phyloP scores from a whole-genome alignment of 2,329 filamentous ascomycete genomes.

The Trichoderma pleuroti region DNA sequence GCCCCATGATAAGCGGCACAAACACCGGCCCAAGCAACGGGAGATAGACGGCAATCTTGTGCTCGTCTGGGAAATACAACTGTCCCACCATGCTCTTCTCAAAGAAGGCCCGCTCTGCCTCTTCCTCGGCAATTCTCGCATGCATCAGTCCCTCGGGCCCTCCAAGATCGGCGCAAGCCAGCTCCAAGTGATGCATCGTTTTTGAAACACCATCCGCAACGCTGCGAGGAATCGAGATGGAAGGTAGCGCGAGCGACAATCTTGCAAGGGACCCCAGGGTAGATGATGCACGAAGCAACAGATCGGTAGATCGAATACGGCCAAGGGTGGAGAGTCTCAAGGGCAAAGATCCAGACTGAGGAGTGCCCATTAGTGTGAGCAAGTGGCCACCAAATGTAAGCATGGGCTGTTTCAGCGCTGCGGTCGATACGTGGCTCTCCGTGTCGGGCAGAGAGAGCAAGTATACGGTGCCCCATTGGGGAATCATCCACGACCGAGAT shows the following conservation, averaged over 20 bases:
- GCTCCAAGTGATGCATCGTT: slow-evolving; percentile 72
- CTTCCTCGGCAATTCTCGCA: slow-evolving; percentile 78
- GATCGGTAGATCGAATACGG: slow-evolving; percentile 78
- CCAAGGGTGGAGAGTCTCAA: slow-evolving; percentile 79
- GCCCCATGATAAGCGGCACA: slow-evolving; percentile 80
- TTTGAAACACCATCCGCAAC: slow-evolving; percentile 83
- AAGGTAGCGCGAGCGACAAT: slow-evolving; percentile 76
- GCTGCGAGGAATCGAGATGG: slow-evolving; percentile 83
- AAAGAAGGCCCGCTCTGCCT: slow-evolving; percentile 93
- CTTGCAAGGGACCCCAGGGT: slow-evolving; percentile 91
- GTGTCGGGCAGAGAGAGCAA: slow-evolving; percentile 49
- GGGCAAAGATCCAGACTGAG: slow-evolving; percentile 76
- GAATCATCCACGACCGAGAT: slow-evolving; percentile 78
- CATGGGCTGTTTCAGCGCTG: slow-evolving; percentile 73
- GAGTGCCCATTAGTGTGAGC: slow-evolving; percentile 80
- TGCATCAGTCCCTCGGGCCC: slow-evolving; percentile 67
- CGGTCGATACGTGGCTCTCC: slow-evolving; percentile 53
- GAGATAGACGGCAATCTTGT: slow-evolving; percentile 94
- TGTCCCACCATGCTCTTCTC: slow-evolving; percentile 99
- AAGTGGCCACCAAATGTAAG: slow-evolving; percentile 89
- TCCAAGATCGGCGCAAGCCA: slow-evolving; percentile 70
- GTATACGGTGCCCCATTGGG: slow-evolving; percentile 83
- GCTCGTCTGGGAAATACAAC: slow-evolving; percentile 97
- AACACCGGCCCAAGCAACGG: slow-evolving; percentile 86
- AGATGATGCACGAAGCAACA: slow-evolving; percentile 85